A percentile compares a stretch with the other conserved stretches of the same genome.
These are phyloP conservation scores for Talaromyces stipitatus DNA, from an alignment of 495 filamentous ascomycete genomes.

Conservation along the genomic window DNA sequence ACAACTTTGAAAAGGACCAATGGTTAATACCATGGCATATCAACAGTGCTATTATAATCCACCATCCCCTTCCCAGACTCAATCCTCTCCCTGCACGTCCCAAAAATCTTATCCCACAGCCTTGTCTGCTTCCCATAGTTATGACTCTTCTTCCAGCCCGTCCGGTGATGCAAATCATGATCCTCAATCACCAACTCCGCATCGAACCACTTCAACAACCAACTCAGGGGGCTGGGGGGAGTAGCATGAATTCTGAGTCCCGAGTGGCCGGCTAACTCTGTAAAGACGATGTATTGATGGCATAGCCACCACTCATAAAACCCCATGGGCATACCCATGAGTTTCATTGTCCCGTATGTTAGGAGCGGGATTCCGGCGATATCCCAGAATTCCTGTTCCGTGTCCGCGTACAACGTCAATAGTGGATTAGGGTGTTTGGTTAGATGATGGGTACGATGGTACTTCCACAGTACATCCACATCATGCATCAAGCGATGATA, in stretches of 20 bases:
- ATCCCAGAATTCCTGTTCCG: slow-evolving; percentile 13
- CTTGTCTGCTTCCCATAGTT: slow-evolving; percentile 14
- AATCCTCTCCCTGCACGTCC: slow-evolving; percentile 11
- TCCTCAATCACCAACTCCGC: slow-evolving; percentile 14
- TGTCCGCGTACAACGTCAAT: slow-evolving; percentile 13
- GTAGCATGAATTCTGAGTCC: slow-evolving; percentile 9
- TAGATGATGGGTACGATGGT: slow-evolving; percentile 15
- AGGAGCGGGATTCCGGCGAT: slow-evolving; percentile 13
- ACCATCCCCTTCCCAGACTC: slow-evolving; percentile 7
- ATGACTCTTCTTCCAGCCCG: slow-evolving; percentile 9
- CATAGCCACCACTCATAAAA: slow-evolving; percentile 17
- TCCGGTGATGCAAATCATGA: slow-evolving; percentile 14
- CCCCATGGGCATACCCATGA: slow-evolving; percentile 14
- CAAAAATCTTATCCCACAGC: slow-evolving; percentile 13
- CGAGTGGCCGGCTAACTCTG: slow-evolving; percentile 12
- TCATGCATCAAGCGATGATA: slow-evolving; percentile 15
- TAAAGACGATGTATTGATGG: slow-evolving; percentile 13
- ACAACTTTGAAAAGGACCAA: too few relatives aligned
- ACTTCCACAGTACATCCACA: slow-evolving; percentile 11
- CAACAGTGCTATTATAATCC: slow-evolving; percentile 4
- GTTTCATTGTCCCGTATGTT: slow-evolving; percentile 9
- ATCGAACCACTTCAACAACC: slow-evolving; percentile 7
- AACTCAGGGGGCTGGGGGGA: slow-evolving; percentile 1
- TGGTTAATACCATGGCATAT: slow-evolving; percentile 9
- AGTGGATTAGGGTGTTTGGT: slow-evolving; percentile 15